A percentile compares a stretch with the other conserved stretches of the same genome.
phyloP scores from a whole-genome alignment of 768 basidiomycete genomes.

The Mycena floridula region DNA sequence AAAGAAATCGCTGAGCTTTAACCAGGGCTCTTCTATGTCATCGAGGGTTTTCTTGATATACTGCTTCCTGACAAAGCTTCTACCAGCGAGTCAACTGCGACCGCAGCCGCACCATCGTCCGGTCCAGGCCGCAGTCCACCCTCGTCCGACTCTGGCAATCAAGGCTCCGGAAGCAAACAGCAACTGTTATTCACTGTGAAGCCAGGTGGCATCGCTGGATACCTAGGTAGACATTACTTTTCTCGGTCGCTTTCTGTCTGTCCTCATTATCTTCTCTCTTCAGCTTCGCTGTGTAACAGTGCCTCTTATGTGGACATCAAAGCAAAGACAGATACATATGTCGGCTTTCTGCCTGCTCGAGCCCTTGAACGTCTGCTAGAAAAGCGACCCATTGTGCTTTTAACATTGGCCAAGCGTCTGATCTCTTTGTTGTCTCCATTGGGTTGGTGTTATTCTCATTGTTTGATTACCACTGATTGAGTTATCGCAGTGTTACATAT shows the following conservation, averaged over 20 bases:
- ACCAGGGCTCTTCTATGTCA: constrained; percentile 87
- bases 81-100: constrained; percentile 14
- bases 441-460: constrained; percentile 37
- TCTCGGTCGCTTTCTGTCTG: too few species aligned
- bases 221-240: constrained; percentile 56
- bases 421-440: constrained; percentile 93
- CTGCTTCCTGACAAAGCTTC: constrained; percentile 44
- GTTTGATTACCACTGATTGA: background rate
- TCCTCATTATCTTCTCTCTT: constrained; percentile 1
- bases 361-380: constrained; percentile 89
- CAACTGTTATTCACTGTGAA: constrained; percentile 92
- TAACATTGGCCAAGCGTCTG: constrained; percentile 94
- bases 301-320: constrained; percentile 95
- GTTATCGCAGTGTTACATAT: constrained; percentile 77
- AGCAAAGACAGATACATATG: constrained; percentile 98
- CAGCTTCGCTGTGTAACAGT: constrained; percentile 85
- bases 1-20: constrained; percentile 3
- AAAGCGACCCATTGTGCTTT: constrained; percentile 88
- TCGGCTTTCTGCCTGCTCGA: constrained; percentile 87
- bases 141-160: background rate
- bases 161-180: constrained; percentile 14
- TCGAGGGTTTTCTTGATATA: constrained; percentile 95
- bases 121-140: background rate
- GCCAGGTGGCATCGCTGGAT: constrained; percentile 96
- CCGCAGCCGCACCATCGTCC: constrained; percentile 2